phyloP scores from a whole-genome alignment of 202 grass and related monocot genomes.

The Hordeum pubiflorum region DNA sequence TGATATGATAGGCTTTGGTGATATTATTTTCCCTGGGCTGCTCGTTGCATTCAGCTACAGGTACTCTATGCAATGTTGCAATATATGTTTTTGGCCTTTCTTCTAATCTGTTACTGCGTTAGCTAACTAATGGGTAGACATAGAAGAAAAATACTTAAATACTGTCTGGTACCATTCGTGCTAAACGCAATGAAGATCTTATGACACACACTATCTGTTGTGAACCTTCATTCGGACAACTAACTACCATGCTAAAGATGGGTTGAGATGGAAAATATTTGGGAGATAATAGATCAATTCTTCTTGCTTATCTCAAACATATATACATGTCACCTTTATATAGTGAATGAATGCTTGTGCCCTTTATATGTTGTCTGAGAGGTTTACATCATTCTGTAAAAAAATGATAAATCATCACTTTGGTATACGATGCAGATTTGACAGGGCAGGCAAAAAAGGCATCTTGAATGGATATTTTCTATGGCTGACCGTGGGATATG shows the following conservation, averaged over 20 bases:
- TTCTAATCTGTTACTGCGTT: background rate
- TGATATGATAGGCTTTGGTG: constrained; percentile 98
- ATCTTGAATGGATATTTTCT: constrained; percentile 75
- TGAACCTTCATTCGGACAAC: background rate
- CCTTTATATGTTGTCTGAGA: background rate
- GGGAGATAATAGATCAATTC: background rate
- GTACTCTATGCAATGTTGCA: constrained; percentile 23
- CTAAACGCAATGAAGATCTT: background rate
- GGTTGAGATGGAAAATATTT: background rate
- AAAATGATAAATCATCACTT: constrained; percentile 1
- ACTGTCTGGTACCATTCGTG: background rate
- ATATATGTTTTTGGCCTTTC: background rate
- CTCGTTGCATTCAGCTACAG: constrained; percentile 87
- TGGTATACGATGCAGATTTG: constrained; percentile 46
- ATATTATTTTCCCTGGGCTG: constrained; percentile 92
- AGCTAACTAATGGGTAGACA: background rate
- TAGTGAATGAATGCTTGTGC: background rate
- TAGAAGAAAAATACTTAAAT: background rate
- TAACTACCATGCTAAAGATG: background rate
- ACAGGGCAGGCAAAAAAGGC: constrained; percentile 59
- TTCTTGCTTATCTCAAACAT: background rate
- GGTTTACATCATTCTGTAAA: background rate
- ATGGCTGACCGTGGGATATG: constrained; percentile 75
- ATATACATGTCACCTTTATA: background rate
- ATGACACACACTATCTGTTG: background rate